Base-by-base conservation (phyloP, 768 basidiomycete species). In the Termitomyces sp. region DNA sequence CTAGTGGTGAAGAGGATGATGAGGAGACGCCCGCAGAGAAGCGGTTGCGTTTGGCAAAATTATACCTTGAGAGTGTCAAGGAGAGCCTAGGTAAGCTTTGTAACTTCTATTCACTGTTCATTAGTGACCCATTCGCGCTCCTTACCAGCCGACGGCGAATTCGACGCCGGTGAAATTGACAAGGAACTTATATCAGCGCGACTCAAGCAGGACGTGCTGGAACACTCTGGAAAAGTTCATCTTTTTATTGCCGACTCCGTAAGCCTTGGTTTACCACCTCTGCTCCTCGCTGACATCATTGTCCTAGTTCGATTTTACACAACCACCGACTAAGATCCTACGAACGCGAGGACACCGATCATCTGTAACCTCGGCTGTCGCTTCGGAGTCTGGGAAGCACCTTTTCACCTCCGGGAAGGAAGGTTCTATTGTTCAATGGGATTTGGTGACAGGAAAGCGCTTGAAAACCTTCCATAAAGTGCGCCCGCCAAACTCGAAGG, bases 131-230 rank as follows among this genome's bases (percentile, higher is more conserved):
- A 50, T 41, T 23, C 18, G 56, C 30, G 4, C 30, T 54, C 12
- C 20, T 53, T 30, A 52, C 26, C 61, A 84, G 93, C 87, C 59
- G 95, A 95, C 28, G 92, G 90, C 36, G 94, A 94, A 62, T 95
- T 87, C 63, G 96, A 99, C 70, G 97, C 97, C 5, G 95, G 92
- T 1, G 95, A 98, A 65, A 87, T 98, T 30, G 97, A 99, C 78
- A 84, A 85, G 66, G 96, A 98, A 64, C 79, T 98, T 62, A 91
- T 99, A 61, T 91, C 91, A 47, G 82, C 94, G 20, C 79, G 97
- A 57, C 78, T 99, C 62, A 93, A 94, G 70, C 87, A 94, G 70
- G 96, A 98, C 75, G 94, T 96, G 5, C 72, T 94, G 50, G 89
- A 95, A 63, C 87, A 95, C 67, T 86, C 92, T 5, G 95, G 94